These are phyloP conservation scores for Elongisporangium senticosum DNA, from an alignment of 352 stramenopile genomes.

Conservation along the genomic window DNA sequence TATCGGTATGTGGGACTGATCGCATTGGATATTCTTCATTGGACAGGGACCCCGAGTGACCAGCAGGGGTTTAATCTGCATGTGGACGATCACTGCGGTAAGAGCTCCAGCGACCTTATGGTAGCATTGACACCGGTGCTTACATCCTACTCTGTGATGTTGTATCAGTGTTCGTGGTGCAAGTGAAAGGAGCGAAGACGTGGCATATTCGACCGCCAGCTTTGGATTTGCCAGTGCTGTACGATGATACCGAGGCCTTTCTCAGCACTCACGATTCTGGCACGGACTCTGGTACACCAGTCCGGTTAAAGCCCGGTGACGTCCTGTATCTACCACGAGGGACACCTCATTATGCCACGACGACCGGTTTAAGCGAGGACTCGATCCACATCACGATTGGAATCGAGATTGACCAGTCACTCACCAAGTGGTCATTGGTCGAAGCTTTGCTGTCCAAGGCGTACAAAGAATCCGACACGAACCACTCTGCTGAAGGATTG, in stretches of 20 bases:
- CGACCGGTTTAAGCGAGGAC: conserved; percentile 12
- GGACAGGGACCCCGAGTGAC: conserved; percentile 19
- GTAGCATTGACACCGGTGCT: neutral
- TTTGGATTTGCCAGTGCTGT: conserved; percentile 14
- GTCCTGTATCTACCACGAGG: conserved; percentile 30
- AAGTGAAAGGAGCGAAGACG: conserved; percentile 23
- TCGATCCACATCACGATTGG: conserved; percentile 33
- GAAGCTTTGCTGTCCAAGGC: neutral
- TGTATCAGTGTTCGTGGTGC: conserved; percentile 23
- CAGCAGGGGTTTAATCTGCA: conserved; percentile 26
- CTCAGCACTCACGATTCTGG: neutral
- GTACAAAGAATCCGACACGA: neutral
- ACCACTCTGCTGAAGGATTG: neutral
- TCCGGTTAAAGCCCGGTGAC: conserved; percentile 14
- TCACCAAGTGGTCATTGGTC: conserved; percentile 12
- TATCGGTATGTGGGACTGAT: neutral
- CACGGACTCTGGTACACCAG: conserved; percentile 1
- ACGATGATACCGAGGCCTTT: conserved; percentile 10
- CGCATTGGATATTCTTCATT: neutral
- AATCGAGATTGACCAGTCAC: conserved; percentile 20
- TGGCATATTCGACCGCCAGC: conserved; percentile 17
- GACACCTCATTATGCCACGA: conserved; percentile 24
- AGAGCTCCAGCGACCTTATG: neutral
- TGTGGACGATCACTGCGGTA: conserved; percentile 31
- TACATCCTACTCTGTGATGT: neutral